A percentile compares a stretch with the other conserved stretches of the same genome.
These are phyloP conservation scores for Monosporascus sp. DNA, from an alignment of 2,329 filamentous ascomycete species.

Conservation along the genomic window DNA sequence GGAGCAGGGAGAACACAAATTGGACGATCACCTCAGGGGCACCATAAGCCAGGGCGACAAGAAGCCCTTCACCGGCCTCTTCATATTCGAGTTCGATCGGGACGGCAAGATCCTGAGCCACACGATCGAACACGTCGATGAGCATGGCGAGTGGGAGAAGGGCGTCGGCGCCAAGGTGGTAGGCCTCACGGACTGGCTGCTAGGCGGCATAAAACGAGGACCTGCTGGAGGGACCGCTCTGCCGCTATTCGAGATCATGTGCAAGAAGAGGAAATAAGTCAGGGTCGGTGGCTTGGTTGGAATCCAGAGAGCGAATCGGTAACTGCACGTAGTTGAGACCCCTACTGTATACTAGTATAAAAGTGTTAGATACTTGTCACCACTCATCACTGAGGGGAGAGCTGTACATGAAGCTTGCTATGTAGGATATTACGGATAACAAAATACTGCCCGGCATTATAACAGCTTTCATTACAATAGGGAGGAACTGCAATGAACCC, in stretches of 20 bases:
- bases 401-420: too few relatives aligned
- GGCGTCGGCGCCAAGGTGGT: conserved; percentile 79
- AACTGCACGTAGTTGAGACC: too few relatives aligned
- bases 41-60: conserved; percentile 50
- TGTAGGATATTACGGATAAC: too few relatives aligned
- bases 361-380: too few relatives aligned
- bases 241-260: conserved; percentile 14
- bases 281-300: neutral
- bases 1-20: conserved; percentile 27
- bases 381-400: too few relatives aligned
- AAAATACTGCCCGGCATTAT: too few relatives aligned
- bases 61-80: conserved; percentile 83
- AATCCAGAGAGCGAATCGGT: too few relatives aligned
- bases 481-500: too few relatives aligned
- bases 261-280: conserved; percentile 6
- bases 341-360: too few relatives aligned
- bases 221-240: conserved; percentile 16
- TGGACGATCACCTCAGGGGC: conserved; percentile 29
- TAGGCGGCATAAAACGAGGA: conserved; percentile 62
- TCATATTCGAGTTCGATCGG: conserved; percentile 91
- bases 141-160: conserved; percentile 75
- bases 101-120: conserved; percentile 80
- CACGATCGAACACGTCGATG: conserved; percentile 89
- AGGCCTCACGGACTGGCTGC: conserved; percentile 87
- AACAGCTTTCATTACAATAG: too few relatives aligned